Evolutionary conservation across 345 rosid species (phyloP).

Genomic region (Gossypium rotundifolium): DNA sequence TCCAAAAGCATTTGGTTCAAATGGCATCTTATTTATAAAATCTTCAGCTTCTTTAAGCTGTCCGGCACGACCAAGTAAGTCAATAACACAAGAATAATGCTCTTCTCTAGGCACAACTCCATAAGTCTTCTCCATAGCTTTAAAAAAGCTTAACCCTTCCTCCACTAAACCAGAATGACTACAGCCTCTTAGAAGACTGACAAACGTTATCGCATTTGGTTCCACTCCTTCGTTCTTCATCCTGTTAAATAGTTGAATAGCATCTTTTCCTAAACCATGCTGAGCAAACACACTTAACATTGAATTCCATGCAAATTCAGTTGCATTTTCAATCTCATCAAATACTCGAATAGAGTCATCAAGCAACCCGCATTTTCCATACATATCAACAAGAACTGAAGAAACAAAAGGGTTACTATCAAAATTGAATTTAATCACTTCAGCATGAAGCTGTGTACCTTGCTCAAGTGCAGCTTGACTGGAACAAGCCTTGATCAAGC

Average conservation of each 20-base stretch:
- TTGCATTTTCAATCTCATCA: slow-evolving; percentile 4
- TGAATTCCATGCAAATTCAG: slow-evolving; percentile 15
- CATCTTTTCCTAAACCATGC: slow-evolving; percentile 15
- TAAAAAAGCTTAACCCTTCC: slow-evolving; percentile 25
- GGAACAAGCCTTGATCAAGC: slow-evolving; percentile 22
- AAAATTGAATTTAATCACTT: slow-evolving; percentile 14
- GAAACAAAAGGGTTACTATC: slow-evolving; percentile 10
- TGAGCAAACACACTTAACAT: slow-evolving; percentile 13
- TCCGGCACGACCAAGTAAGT: slow-evolving; percentile 33
- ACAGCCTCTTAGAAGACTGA: slow-evolving; percentile 30
- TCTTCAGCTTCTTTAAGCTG: slow-evolving; percentile 23
- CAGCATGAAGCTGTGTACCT: slow-evolving; percentile 16
- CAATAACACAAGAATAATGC: slow-evolving; percentile 33
- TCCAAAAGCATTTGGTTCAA: slow-evolving; percentile 29
- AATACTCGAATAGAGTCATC: slow-evolving; percentile 11
- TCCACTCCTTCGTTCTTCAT: slow-evolving; percentile 2
- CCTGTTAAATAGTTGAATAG: background rate
- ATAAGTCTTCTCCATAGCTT: slow-evolving; percentile 20
- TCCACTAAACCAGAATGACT: slow-evolving; percentile 33
- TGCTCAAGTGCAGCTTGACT: slow-evolving; percentile 15
- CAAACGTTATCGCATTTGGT: slow-evolving; percentile 17
- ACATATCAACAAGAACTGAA: slow-evolving; percentile 15
- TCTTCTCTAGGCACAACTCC: slow-evolving; percentile 23
- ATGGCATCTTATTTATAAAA: slow-evolving; percentile 29
- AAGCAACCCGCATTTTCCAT: slow-evolving; percentile 17